phyloP scores from a whole-genome alignment of 1,284 basidiomycete genomes.

The Microbotryum scabiosae region DNA sequence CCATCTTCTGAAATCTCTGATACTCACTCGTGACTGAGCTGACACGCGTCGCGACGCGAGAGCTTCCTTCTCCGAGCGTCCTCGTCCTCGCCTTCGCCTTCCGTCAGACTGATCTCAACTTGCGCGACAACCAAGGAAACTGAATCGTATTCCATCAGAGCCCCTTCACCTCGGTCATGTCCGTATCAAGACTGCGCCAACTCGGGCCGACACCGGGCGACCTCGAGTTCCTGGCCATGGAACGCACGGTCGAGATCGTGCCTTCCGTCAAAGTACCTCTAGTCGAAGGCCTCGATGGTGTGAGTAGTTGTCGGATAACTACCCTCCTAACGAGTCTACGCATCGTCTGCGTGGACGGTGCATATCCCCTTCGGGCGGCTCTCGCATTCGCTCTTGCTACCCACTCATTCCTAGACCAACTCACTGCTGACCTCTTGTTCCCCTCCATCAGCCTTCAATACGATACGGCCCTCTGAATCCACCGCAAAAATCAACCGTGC shows the following conservation, averaged over 20 bases:
- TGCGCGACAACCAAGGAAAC: too few relatives aligned
- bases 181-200: slow-evolving; percentile 14
- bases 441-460: neutral
- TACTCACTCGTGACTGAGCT: too few relatives aligned
- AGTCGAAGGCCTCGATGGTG: slow-evolving; percentile 23
- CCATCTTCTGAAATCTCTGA: too few relatives aligned
- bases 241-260: slow-evolving; percentile 25
- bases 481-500: slow-evolving; percentile 69
- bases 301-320: neutral
- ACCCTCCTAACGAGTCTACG: neutral
- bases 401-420: neutral
- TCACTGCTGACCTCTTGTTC: too few relatives aligned
- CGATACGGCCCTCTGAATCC: slow-evolving; percentile 85
- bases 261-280: slow-evolving; percentile 21
- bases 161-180: slow-evolving; percentile 9
- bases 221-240: slow-evolving; percentile 26
- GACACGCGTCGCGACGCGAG: too few relatives aligned
- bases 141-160: too few relatives aligned
- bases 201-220: slow-evolving; percentile 21
- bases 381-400: neutral
- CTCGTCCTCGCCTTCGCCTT: too few relatives aligned
- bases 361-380: neutral
- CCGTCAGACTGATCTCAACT: too few relatives aligned
- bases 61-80: too few relatives aligned
- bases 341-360: too few relatives aligned